Base-by-base conservation (phyloP, 768 basidiomycete species). In the Boletales sp. region DNA sequence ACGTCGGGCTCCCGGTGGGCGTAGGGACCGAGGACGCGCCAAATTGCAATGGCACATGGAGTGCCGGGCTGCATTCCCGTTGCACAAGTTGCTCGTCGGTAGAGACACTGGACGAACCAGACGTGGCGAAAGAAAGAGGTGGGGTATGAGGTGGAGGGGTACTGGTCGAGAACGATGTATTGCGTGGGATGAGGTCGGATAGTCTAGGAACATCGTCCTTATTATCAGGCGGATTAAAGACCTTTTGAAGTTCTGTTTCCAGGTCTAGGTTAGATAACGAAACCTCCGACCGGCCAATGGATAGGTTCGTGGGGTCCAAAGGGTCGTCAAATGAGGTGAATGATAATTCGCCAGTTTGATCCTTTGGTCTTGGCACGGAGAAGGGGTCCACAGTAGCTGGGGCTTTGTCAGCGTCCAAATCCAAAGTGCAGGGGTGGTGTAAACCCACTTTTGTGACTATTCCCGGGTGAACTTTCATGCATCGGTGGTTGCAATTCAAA, bases 271-370 rank as follows among this genome's bases (percentile, higher is more conserved):
- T 68, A 21, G 62, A 65, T 9, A 70, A 54, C 2, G 70, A 71
- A 17, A 72, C 63, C 42, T 72, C 72, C 11, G 69, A 70, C 39
- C 68, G 64, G 21, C 66, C 69, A n/a, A 71, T 66, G 14, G 64
- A 69, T 48, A 69, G 47, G 31, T 70, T 72, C 25, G 50, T 54
- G 15, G 66, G 65, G 31, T 67, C 61, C 53, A 66, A 41, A 21
- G 62, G 60, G 36, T 70, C 63, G 6, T 66, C 55, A 7, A 60
- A 53, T 19, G 69, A 70, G 15, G 57, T 41, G 46, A 72, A 64
- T 6, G 62, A 61, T 18, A 49, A 10, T n/a, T 64, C 64, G 31
- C 53, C 19, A n/a, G 44, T 36, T 2, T 68, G 67, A 40, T 65
- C 70, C 46, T 61, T 66, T 17, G 43, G 37, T 15, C 55, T 57